phyloP scores from a whole-genome alignment of 169 alveolate genomes.

The Cryptosporidium xiaoi region DNA sequence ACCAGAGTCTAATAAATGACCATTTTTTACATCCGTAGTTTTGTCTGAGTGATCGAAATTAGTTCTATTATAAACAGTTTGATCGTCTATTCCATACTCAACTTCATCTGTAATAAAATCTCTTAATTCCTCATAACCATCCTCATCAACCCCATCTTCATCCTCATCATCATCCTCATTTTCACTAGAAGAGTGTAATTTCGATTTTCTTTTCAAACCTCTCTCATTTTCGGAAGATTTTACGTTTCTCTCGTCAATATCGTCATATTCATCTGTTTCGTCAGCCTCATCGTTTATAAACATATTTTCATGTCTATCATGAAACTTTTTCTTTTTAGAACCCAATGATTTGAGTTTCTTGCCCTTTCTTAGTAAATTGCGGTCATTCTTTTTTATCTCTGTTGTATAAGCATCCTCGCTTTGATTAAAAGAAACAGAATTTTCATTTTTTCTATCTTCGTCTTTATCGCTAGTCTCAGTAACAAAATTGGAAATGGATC shows the following conservation, averaged over 20 bases:
- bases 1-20: background rate
- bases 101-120: slow-evolving; percentile 48
- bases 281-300: slow-evolving; percentile 60
- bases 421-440: background rate
- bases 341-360: background rate
- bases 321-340: background rate
- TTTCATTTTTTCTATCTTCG: too few relatives aligned
- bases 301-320: background rate
- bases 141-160: slow-evolving; percentile 45
- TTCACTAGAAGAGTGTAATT: slow-evolving; percentile 23
- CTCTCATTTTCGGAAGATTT: slow-evolving; percentile 5
- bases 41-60: background rate
- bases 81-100: slow-evolving; percentile 54
- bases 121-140: slow-evolving; percentile 16
- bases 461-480: background rate
- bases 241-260: background rate
- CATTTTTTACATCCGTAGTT: slow-evolving; percentile 1
- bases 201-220: slow-evolving; percentile 16
- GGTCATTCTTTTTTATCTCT: background rate
- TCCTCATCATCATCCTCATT: slow-evolving; percentile 65
- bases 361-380: background rate
- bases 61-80: slow-evolving; percentile 6
- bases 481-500: background rate
- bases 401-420: background rate
- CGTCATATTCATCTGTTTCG: slow-evolving; percentile 42